A percentile compares a stretch with the other conserved stretches of the same genome.
phyloP scores from a whole-genome alignment of 2,329 filamentous ascomycete species.

The Fusarium decemcellulare region DNA sequence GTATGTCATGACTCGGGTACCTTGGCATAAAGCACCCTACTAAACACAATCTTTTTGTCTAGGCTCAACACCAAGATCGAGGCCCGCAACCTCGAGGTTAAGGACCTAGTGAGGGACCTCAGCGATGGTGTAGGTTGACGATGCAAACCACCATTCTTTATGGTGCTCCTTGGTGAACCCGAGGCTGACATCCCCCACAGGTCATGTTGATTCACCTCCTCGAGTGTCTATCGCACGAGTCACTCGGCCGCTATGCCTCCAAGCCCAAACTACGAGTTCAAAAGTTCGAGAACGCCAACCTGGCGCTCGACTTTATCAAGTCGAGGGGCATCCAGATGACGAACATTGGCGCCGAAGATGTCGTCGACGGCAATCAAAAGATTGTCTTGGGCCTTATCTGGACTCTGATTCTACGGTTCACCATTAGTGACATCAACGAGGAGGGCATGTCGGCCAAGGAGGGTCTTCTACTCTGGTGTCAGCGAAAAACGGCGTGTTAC shows the following conservation, averaged over 20 bases:
- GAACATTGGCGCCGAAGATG: slow-evolving; percentile 98
- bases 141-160: not conserved
- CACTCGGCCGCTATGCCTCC: slow-evolving; percentile 95
- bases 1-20: slow-evolving; percentile 42
- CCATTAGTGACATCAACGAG: slow-evolving; percentile 98
- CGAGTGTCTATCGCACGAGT: slow-evolving; percentile 95
- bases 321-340: slow-evolving; percentile 94
- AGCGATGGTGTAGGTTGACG: slow-evolving; percentile 87
- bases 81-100: slow-evolving; percentile 81
- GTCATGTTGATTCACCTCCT: slow-evolving; percentile 96
- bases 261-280: slow-evolving; percentile 97
- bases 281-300: slow-evolving; percentile 98
- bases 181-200: slow-evolving; percentile 60
- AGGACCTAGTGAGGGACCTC: slow-evolving; percentile 89
- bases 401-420: slow-evolving; percentile 98
- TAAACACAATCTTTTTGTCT: slow-evolving; percentile 14
- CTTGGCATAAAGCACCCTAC: slow-evolving; percentile 1
- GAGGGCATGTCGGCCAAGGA: slow-evolving; percentile 99
- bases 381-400: slow-evolving; percentile 98
- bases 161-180: not conserved
- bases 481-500: slow-evolving; percentile 98
- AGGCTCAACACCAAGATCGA: slow-evolving; percentile 98
- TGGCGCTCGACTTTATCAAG: slow-evolving; percentile 94
- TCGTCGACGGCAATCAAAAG: slow-evolving; percentile 97
- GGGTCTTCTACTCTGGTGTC: slow-evolving; percentile 95